Evolutionary conservation across 495 filamentous ascomycete genomes (phyloP), one percentile per base, ranked within the genome.

Genomic region (Hypoxylon trugodes): DNA sequence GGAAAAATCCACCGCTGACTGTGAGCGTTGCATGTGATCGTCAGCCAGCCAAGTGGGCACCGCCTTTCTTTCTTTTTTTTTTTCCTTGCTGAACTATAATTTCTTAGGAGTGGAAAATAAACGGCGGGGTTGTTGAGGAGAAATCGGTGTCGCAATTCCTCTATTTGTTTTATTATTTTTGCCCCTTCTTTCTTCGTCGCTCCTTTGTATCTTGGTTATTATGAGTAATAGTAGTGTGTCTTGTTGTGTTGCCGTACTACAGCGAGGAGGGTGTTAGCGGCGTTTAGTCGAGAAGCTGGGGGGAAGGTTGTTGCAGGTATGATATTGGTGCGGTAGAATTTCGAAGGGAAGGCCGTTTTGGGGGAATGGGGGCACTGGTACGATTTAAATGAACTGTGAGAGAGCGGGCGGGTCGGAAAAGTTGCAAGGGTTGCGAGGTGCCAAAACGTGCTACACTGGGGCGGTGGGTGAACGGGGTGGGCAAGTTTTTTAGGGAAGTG

Each of bases 1-100:
- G 75, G 85, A 87, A 73, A 91, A 90, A 82, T 88, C 88, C 77
- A 87, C 85, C 75, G 87, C 84, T 52, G 87, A 88, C 68, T 81
- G 82, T 79, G 86, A 77, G 74, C 85, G 83, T 80, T 89, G 87
- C 89, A 91, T 91, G 84, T 86, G 87, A 87, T 77, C 69, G n/a
- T n/a, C n/a, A n/a, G 69, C 65, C 69, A 70, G 70, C 70, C 68
- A 64, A 70, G 65, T 66, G 68, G 70, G 68, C 70, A 57, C 58
- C 38, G 48, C 50, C 65, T 55, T n/a, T n/a, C n/a, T n/a, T n/a
- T n/a, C n/a, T n/a, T n/a, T n/a, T n/a, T n/a, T n/a, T n/a, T n/a
- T 51, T 64, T 64, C 54, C 53, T 67, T 54, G 54, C 46, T 56
- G 56, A 30, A 62, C n/a, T n/a, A 57, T 21, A 43, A 41, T 26